Evolutionary conservation across 306 rosid species (phyloP), one percentile per base, ranked within the genome.

Genomic region (Urtica urens): DNA sequence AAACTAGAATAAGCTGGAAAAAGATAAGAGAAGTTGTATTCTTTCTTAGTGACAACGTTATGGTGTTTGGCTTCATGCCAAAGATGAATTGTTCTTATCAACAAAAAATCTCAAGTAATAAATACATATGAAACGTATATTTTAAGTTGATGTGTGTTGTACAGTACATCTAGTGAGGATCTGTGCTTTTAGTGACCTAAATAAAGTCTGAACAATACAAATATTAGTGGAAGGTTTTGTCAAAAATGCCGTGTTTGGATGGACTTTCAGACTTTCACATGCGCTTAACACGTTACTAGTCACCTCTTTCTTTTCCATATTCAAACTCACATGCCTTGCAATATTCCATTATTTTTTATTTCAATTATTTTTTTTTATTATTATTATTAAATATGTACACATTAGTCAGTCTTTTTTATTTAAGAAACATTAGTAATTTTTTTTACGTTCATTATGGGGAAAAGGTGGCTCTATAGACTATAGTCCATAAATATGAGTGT

Each of bases 211-310:
- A 14, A 53, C 39, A 18, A 17, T 40, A 40, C 49, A 55, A 53
- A 28, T 27, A 15, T 16, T 27, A 40, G 49, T 55, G 50, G 49
- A 22, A 20, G 22, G 18, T 22, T 44, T 44, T 37, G 37, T 46
- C 25, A 6, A 26, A 48, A 40, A 55, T 16, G 60, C 39, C 49
- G 60, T 13, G 49, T 55, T 41, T 55, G 40, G 47, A 55, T 26
- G 39, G 39, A 18, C 7, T 17, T 46, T 24, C 17, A 14, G 14
- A 14, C 31, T 28, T 23, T 55, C 60, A 40, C 49, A 27, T 40
- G 60, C 38, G 17, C 48, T 40, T 40, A 38, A 25, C 59, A 54
- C 59, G 59, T 54, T 41, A 24, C 38, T 39, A 33, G 21, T 15
- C 41, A 5, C 1, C 21, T n/a, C 24, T 19, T 18, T 19, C 20